A percentile compares a stretch with the other conserved stretches of the same genome.
These are phyloP conservation scores for Rhipidocladum racemiflorum DNA, from an alignment of 176 grass and related monocot species.

Conservation along the genomic window DNA sequence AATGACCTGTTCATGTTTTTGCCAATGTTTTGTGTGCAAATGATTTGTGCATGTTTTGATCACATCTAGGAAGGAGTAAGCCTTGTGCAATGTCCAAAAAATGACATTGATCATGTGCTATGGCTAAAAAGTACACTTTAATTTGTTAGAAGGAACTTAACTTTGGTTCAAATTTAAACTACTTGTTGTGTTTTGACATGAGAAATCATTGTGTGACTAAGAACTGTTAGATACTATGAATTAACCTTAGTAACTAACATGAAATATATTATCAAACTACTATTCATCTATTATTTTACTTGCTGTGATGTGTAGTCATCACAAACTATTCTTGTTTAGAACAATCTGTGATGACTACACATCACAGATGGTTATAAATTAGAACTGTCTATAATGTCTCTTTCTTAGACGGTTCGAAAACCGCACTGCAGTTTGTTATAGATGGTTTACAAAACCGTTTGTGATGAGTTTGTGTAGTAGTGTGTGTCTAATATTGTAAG, in stretches of 20 bases:
- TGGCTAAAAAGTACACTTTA: background rate
- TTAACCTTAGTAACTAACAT: conserved; percentile 8
- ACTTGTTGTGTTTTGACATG: background rate
- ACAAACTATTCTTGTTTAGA: no score
- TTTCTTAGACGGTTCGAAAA: no score
- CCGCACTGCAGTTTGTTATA: no score
- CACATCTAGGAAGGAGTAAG: background rate
- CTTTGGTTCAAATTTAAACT: background rate
- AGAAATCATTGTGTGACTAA: background rate
- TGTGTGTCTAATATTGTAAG: no score
- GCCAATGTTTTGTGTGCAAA: background rate
- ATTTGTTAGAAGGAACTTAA: background rate
- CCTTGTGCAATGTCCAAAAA: background rate
- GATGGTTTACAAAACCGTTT: no score
- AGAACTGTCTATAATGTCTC: no score
- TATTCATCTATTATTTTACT: background rate
- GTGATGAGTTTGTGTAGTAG: no score
- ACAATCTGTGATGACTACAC: no score
- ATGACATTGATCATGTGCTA: background rate
- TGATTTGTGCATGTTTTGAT: background rate
- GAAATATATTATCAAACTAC: background rate
- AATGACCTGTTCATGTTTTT: no score
- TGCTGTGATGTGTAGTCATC: no score
- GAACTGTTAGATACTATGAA: background rate
- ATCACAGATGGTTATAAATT: no score